These are phyloP conservation scores for Penicillium canescens DNA, from an alignment of 495 filamentous ascomycete genomes.

Conservation along the genomic window DNA sequence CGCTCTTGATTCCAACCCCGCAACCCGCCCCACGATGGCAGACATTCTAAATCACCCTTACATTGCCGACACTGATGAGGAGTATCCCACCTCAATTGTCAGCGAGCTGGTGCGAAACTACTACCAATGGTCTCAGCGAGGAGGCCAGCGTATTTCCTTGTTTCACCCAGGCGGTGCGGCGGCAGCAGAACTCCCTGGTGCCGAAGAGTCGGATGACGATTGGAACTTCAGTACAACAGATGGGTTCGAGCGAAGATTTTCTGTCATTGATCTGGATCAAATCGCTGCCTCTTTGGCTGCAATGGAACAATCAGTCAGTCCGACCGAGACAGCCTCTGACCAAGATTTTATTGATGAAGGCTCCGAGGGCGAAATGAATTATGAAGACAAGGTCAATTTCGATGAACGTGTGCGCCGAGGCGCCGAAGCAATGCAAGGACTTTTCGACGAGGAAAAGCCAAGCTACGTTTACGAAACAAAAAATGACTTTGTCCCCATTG, in stretches of 20 bases:
- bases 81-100: conserved; percentile 67
- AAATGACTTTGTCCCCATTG: conserved; percentile 45
- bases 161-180: conserved; percentile 76
- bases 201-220: conserved; percentile 57
- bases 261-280: conserved; percentile 47
- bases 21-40: conserved; percentile 66
- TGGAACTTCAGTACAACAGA: conserved; percentile 94
- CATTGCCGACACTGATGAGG: conserved; percentile 57
- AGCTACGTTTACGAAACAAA: conserved; percentile 51
- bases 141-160: conserved; percentile 80
- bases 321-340: conserved; percentile 23
- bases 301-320: conserved; percentile 35
- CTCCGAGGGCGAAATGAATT: conserved; percentile 29
- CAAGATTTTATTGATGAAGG: conserved; percentile 25
- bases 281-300: conserved; percentile 44
- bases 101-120: conserved; percentile 78
- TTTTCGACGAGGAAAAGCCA: conserved; percentile 49
- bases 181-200: conserved; percentile 51
- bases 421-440: conserved; percentile 45
- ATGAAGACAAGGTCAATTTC: conserved; percentile 45
- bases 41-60: conserved; percentile 48
- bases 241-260: conserved; percentile 68
- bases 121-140: conserved; percentile 80
- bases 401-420: conserved; percentile 51
- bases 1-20: conserved; percentile 73